Evolutionary conservation across 176 grass and related monocot species (phyloP), one percentile per base, ranked within the genome.

Genomic region (Aegilops tauschii): DNA sequence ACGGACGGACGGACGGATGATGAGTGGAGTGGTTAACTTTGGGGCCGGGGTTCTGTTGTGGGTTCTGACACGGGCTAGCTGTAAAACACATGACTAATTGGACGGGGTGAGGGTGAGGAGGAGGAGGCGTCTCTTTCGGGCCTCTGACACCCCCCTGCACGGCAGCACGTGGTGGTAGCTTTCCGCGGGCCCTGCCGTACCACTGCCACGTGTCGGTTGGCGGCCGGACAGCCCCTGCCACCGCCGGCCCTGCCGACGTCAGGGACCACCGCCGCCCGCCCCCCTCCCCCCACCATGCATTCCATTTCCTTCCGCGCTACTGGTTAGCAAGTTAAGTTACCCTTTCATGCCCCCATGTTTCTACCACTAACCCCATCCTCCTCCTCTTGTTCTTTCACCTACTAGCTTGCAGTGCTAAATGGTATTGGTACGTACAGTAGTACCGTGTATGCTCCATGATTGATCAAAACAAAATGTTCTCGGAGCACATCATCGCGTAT

Each of bases 131-230:
- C 69, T 72, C 69, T 72, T 72, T 72, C 69, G 36, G 37, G 39
- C 5, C 12, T 73, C 71, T 73, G 71, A 73, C 71, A 73, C 47
- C 74, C 11, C 8, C 45, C 74, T 77, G 74, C 74, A 77, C 47
- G 74, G 74, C 74, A 77, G 28, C 74, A 77, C 74, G 74, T 77
- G 27, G 9, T 77, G 17, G 74, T 77, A 49, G 47, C 74, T 77
- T 77, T 77, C 74, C 3, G 27, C 21, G 47, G 47, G 74, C 74
- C 74, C 29, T 3, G 16, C 47, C 74, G 74, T 77, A 77, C 74
- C 47, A 77, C 74, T 77, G 74, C 74, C 74, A 77, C 74, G 74
- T 77, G 47, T 56, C 73, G 73, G 73, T 76, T 76, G 73, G 73
- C 73, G 45, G 7, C 73, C 73, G 28, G 73, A 47, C 73, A 76